A percentile compares a stretch with the other conserved stretches of the same genome.
Evolutionary conservation across 73 alveolate genomes (phyloP).

Genomic region (Stentor roeselii): DNA sequence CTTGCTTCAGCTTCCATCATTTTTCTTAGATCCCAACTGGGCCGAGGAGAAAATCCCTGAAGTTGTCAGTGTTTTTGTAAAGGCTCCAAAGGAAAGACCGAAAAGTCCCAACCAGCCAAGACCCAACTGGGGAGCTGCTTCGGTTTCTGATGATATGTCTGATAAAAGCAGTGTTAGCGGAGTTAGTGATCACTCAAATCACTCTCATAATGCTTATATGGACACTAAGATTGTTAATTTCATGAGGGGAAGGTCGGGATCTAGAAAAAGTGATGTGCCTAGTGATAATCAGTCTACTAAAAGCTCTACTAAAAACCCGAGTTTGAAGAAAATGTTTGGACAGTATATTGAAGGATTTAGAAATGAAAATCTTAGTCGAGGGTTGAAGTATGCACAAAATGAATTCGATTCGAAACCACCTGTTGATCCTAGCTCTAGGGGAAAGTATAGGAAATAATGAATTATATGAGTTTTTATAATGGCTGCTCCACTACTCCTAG

Average conservation of each 20-base stretch:
- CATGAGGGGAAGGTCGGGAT: not conserved
- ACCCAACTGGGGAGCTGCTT: constrained; percentile 2
- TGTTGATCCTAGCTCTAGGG: not conserved
- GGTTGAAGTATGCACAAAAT: not conserved
- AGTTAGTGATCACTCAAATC: not conserved
- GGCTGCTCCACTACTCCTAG: no score
- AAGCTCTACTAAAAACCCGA: constrained; percentile 10
- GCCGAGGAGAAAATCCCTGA: not conserved
- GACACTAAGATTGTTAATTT: not conserved
- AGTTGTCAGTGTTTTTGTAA: not conserved
- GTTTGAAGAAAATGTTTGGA: constrained; percentile 6
- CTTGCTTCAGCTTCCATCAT: constrained; percentile 51
- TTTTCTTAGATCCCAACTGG: constrained; percentile 37
- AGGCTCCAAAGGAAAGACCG: not conserved
- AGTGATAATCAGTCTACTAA: constrained; percentile 21
- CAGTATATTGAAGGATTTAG: constrained; percentile 6
- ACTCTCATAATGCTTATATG: not conserved
- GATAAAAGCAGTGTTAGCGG: constrained; percentile 17
- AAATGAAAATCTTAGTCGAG: not conserved
- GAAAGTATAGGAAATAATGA: not conserved
- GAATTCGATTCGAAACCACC: not conserved
- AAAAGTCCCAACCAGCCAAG: not conserved
- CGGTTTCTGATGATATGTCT: constrained; percentile 2
- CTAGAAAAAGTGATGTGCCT: not conserved
- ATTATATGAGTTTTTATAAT: no score